Evolutionary conservation across 1,139 yeast genomes (phyloP).

Genomic region (Yamadazyma kanchanaburiensis): DNA sequence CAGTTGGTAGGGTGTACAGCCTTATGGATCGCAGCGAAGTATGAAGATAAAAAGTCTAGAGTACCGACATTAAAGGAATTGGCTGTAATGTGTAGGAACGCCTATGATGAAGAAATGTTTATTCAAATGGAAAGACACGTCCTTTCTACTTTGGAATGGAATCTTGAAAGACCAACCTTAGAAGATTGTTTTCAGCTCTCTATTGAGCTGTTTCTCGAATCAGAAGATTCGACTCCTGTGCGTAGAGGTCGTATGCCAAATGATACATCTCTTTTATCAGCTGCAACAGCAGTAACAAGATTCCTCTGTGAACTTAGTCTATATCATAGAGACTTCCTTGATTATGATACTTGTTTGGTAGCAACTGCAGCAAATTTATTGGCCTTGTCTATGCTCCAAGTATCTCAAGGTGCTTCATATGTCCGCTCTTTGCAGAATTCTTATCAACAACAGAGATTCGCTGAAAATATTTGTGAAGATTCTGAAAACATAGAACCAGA

Average conservation of each 20-base stretch:
- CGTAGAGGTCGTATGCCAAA: conserved; percentile 20
- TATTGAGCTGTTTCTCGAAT: conserved; percentile 28
- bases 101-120: conserved; percentile 87
- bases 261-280: conserved; percentile 36
- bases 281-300: conserved; percentile 55
- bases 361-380: conserved; percentile 69
- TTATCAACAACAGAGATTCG: conserved; percentile 5
- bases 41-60: conserved; percentile 80
- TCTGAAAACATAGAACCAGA: conserved; percentile 42
- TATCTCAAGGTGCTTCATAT: too few species aligned
- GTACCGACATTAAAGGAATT: conserved; percentile 82
- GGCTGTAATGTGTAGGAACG: conserved; percentile 74
- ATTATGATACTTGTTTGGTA: conserved; percentile 57
- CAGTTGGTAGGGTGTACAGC: conserved; percentile 93
- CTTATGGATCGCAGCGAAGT: conserved; percentile 92
- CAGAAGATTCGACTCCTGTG: conserved; percentile 25
- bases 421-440: too few species aligned
- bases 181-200: conserved; percentile 62
- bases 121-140: conserved; percentile 94
- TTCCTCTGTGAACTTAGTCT: conserved; percentile 75
- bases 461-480: conserved; percentile 12
- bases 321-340: conserved; percentile 66
- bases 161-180: conserved; percentile 57
- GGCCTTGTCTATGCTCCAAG: conserved; percentile 63
- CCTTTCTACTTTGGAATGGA: conserved; percentile 81